Conservation (phyloP, 2,329 filamentous ascomycete species). For the Cladosporium oxysporum region DNA sequence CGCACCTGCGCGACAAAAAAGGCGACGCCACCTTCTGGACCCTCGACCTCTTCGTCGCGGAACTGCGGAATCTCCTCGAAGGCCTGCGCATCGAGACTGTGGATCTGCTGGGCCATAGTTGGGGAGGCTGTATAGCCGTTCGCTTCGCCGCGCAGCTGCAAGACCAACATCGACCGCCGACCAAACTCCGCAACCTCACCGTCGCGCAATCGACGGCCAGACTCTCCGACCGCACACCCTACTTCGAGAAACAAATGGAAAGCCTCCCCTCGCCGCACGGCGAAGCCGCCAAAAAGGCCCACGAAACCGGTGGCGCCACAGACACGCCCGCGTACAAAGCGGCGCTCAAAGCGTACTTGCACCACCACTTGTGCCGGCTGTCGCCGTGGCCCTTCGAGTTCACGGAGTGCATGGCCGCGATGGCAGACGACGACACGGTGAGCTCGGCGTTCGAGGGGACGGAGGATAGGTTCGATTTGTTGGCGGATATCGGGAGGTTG, state of each 20-base stretch:
- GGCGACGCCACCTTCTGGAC: slow-evolving; percentile 53
- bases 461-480: not conserved
- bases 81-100: slow-evolving; percentile 51
- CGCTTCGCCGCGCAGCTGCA: slow-evolving; percentile 39
- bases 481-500: not conserved
- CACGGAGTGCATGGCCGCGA: not conserved
- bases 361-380: not conserved
- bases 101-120: slow-evolving; percentile 53
- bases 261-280: not conserved
- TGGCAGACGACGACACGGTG: not conserved
- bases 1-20: slow-evolving; percentile 49
- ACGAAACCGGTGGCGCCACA: not conserved
- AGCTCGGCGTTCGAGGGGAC: not conserved
- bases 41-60: slow-evolving; percentile 44
- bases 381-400: not conserved
- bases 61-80: slow-evolving; percentile 40
- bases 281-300: not conserved
- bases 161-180: not conserved
- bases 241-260: not conserved
- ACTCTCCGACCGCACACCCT: not conserved
- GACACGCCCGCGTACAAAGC: not conserved
- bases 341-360: not conserved
- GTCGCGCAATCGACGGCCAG: not conserved
- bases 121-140: slow-evolving; percentile 55
- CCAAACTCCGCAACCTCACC: not conserved